Conservation (phyloP, 2,329 filamentous ascomycete species). For the Fusarium sp. region DNA sequence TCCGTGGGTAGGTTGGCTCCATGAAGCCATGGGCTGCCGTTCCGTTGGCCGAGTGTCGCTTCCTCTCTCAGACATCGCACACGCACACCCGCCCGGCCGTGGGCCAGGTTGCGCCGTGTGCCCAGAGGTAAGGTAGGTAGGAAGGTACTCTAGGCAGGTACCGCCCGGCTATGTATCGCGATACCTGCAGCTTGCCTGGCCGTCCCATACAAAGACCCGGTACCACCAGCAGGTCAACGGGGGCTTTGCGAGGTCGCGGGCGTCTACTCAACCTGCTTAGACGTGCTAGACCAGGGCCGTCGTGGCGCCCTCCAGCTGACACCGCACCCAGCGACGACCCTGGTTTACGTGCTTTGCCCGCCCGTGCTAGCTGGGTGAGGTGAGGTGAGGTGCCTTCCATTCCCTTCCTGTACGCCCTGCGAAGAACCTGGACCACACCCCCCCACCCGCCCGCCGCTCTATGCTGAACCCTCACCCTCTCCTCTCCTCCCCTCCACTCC, state of each 20-base stretch:
- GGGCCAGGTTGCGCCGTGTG: conserved; percentile 32
- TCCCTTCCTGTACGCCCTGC: conserved; percentile 8
- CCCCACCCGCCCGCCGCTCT: conserved; percentile 22
- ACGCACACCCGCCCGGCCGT: conserved; percentile 37
- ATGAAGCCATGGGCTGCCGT: conserved; percentile 33
- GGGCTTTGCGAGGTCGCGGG: conserved; percentile 28
- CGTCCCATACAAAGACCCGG: conserved; percentile 19
- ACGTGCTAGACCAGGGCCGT: conserved; percentile 43
- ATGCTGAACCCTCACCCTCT: conserved; percentile 23
- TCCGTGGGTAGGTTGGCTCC: conserved; percentile 16
- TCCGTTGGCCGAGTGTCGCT: conserved; percentile 45
- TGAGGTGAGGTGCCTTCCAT: not conserved
- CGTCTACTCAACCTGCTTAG: conserved; percentile 37
- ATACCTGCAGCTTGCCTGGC: conserved; percentile 22
- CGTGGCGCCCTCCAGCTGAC: conserved; percentile 47
- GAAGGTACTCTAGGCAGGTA: conserved; percentile 10
- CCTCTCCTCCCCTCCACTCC: conserved; percentile 23
- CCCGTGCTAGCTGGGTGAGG: conserved; percentile 17
- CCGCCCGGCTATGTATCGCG: conserved; percentile 19
- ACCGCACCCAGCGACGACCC: conserved; percentile 38
- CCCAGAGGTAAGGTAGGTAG: conserved; percentile 5
- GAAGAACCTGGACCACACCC: conserved; percentile 1
- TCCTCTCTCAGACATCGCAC: conserved; percentile 41
- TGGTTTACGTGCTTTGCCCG: conserved; percentile 35
- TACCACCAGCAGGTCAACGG: conserved; percentile 26